phyloP scores from a whole-genome alignment of 2,329 filamentous ascomycete species.

The Tympanopsis confertula region DNA sequence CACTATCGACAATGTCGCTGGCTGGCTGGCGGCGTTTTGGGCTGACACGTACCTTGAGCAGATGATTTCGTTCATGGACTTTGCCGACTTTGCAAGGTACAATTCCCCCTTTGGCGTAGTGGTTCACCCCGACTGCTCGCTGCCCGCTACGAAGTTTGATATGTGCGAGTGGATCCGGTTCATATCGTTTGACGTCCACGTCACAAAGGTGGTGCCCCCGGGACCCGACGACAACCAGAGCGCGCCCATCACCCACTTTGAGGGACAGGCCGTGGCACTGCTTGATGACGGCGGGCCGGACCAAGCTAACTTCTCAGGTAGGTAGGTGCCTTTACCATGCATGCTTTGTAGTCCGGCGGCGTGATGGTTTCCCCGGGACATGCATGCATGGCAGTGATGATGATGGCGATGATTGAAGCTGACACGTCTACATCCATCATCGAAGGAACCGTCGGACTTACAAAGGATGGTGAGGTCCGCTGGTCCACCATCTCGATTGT shows the following conservation, averaged over 20 bases:
- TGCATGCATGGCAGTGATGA: too few relatives aligned
- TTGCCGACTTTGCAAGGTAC: constrained; percentile 60
- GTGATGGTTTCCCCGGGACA: too few relatives aligned
- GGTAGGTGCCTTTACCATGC: too few relatives aligned
- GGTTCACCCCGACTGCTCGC: constrained; percentile 27
- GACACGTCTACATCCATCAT: constrained; percentile 14
- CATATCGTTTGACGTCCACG: constrained; percentile 55
- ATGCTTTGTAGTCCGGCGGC: too few relatives aligned
- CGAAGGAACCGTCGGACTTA: constrained; percentile 49
- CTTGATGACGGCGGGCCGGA: constrained; percentile 56
- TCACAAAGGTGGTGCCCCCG: constrained; percentile 48
- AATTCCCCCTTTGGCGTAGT: constrained; percentile 46
- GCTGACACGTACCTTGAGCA: constrained; percentile 5
- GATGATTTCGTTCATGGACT: constrained; percentile 46
- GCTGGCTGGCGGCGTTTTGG: too few relatives aligned
- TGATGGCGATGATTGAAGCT: too few relatives aligned
- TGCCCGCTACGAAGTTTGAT: constrained; percentile 42
- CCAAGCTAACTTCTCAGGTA: constrained; percentile 47
- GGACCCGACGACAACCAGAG: constrained; percentile 42
- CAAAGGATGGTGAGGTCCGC: constrained; percentile 57
- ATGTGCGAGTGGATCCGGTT: constrained; percentile 57
- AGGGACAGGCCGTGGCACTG: constrained; percentile 44
- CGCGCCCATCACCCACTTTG: constrained; percentile 58
- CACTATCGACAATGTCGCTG: too few relatives aligned
- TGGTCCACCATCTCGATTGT: constrained; percentile 62